A percentile compares a stretch with the other conserved stretches of the same genome.
Evolutionary conservation across 1,284 basidiomycete genomes (phyloP).

Genomic region (Ceratobasidium sp.): DNA sequence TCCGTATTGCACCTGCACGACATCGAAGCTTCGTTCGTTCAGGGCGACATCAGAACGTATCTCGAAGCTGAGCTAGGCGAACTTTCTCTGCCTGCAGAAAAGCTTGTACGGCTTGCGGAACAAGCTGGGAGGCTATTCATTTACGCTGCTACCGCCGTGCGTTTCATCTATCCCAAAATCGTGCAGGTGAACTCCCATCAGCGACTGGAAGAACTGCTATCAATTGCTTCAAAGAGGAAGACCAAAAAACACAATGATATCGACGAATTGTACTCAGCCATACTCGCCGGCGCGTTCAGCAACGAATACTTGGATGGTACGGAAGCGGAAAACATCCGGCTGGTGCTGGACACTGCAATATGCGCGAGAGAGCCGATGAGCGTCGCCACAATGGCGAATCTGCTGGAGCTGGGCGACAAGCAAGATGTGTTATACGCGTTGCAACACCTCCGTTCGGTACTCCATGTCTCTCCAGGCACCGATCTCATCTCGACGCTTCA

Average conservation of each 20-base stretch:
- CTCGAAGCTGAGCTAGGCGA: not conserved
- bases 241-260: not conserved
- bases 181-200: not conserved
- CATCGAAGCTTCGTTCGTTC: constrained; percentile 1
- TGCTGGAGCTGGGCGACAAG: not conserved
- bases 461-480: not conserved
- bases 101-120: not conserved
- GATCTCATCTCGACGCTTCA: not conserved
- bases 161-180: not conserved
- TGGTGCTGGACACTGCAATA: not conserved
- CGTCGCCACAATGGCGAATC: not conserved
- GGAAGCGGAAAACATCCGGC: not conserved
- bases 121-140: constrained; percentile 2
- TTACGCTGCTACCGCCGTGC: constrained; percentile 8
- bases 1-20: constrained; percentile 17
- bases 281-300: not conserved
- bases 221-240: not conserved
- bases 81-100: not conserved
- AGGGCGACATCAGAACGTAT: constrained; percentile 17
- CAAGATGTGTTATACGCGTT: not conserved
- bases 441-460: not conserved
- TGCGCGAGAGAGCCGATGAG: not conserved
- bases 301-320: no score
- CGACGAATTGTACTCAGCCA: constrained; percentile 28
- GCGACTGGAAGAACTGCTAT: constrained; percentile 5